Base-by-base conservation (phyloP, 768 basidiomycete species). In the Mycena indigotica region DNA sequence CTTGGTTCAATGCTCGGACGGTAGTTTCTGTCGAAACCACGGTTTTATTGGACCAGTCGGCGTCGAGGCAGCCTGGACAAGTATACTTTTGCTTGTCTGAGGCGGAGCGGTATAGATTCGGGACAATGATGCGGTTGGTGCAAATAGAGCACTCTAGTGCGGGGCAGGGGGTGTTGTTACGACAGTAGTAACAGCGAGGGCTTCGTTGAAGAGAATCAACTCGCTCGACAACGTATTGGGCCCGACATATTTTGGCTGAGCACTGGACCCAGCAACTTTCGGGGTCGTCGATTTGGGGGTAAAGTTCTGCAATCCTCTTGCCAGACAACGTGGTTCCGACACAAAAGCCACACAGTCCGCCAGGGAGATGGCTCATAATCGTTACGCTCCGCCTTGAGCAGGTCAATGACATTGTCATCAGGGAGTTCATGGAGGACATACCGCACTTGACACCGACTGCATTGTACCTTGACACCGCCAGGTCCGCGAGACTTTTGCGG, bases 261-360 rank as follows among this genome's bases (percentile, higher is more conserved):
- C 68, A 69, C 56, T 69, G 66, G 15, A 69, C 68, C 68, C 68
- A 69, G 48, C 68, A 69, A 48, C 63, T 65, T 40, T 69, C 62
- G 12, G 28, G n/a, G 26, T 60, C 62, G 19, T 44, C 48, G 16
- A 35, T 51, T 17, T 25, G 60, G 15, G 65, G 65, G 15, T 55
- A 66, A 0, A 44, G 24, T 24, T 44, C 51, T 3, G 45, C 48
- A 1, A 56, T 24, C 44, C 50, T 45, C 16, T 4, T 13, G n/a
- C n/a, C 5, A 8, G 56, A 28, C 26, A 61, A 16, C 13, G n/a
- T 26, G 28, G 40, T 48, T 5, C 15, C 38, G 17, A 60, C 52
- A 28, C 69, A 70, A 3, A 61, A 13, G 0, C 67, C 69, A 39
- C 69, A 70, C 12, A 65, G 12, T 13, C 50, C 38, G 13, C 40